These are phyloP conservation scores for Exserohilum turcica DNA, from an alignment of 2,329 filamentous ascomycete genomes.

Conservation along the genomic window DNA sequence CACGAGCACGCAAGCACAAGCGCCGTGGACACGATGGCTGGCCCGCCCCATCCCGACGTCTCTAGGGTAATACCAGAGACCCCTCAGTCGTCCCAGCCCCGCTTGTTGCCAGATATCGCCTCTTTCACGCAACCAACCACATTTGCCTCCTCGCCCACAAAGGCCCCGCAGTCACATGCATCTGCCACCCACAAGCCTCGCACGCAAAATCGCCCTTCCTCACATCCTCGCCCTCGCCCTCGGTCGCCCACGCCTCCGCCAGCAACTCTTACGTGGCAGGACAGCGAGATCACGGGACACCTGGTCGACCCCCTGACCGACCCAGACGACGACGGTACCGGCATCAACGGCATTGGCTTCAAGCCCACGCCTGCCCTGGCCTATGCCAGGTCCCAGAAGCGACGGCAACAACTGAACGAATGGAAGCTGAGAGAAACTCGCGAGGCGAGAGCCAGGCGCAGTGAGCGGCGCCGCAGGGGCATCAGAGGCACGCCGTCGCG, in stretches of 20 bases:
- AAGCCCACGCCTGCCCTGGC: slow-evolving; percentile 65
- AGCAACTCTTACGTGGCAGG: slow-evolving; percentile 59
- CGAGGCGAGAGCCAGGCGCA: slow-evolving; percentile 63
- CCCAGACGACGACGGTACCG: slow-evolving; percentile 65
- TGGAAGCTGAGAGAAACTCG: slow-evolving; percentile 64
- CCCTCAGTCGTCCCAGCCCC: slow-evolving; percentile 41
- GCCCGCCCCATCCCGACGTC: slow-evolving; percentile 1
- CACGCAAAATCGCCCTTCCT: slow-evolving; percentile 13
- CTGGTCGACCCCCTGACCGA: slow-evolving; percentile 55
- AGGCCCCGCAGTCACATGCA: slow-evolving; percentile 9
- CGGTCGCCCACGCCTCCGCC: slow-evolving; percentile 41
- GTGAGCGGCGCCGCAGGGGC: slow-evolving; percentile 55
- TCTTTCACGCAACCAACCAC: slow-evolving; percentile 38
- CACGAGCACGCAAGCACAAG: background rate
- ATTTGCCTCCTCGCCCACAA: slow-evolving; percentile 27
- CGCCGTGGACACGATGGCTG: slow-evolving; percentile 12
- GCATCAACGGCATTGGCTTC: slow-evolving; percentile 68
- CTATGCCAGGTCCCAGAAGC: slow-evolving; percentile 60
- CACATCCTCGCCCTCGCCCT: slow-evolving; percentile 27
- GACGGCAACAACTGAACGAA: slow-evolving; percentile 63
- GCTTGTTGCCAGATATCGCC: slow-evolving; percentile 39
- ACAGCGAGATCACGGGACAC: slow-evolving; percentile 67
- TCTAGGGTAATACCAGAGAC: slow-evolving; percentile 38
- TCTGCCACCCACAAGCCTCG: slow-evolving; percentile 6
- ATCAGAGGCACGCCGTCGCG: slow-evolving; percentile 34